Evolutionary conservation across 2,329 filamentous ascomycete genomes (phyloP), one percentile per base, ranked within the genome.

Genomic region (Talaromyces sp.): DNA sequence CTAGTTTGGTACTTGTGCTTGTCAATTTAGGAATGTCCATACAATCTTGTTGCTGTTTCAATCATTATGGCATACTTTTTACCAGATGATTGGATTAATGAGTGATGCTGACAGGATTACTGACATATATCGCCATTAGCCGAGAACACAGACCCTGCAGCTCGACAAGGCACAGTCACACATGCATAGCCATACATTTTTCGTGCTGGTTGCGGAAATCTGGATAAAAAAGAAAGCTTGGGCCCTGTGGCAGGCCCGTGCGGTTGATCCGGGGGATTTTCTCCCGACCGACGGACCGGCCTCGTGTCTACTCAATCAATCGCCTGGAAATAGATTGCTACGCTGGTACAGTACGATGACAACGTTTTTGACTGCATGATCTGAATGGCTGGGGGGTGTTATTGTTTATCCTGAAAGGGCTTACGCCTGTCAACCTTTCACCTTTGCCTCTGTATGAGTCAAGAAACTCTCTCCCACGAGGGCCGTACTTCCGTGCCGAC

Each of bases 241-340:
- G 47, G 47, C 60, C 52, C 33, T 37, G 33, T 24, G 52, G 31
- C 52, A 54, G 60, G 60, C 33, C 60, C 47, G 60, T 62, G 60
- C 60, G 47, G 60, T 43, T 56, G 60, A 54, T 62, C 60, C 47
- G 60, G 60, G 60, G 47, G 47, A 62, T 62, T 52, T 43, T n/a
- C 47, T 33, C 47, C 60, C 60, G 60, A 62, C 35, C 41, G 35
- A 62, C 45, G 43, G 31, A 61, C 43, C 57, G 27, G 57, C 41
- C 27, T 37, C n/a, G 43, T 49, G 45, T 60, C 43, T 47, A 43
- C 50, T 22, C 31, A 56, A 39, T 50, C 58, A 22, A 22, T 60
- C n/a, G 41, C 9, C 31, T 39, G n/a, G 19, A 13, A 49, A 41
- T 33, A 58, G 11, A 43, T 14, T n/a, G 16, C 41, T 43, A 43